phyloP scores from a whole-genome alignment of 2,329 filamentous ascomycete genomes.

The Pyrenophora graminea region DNA sequence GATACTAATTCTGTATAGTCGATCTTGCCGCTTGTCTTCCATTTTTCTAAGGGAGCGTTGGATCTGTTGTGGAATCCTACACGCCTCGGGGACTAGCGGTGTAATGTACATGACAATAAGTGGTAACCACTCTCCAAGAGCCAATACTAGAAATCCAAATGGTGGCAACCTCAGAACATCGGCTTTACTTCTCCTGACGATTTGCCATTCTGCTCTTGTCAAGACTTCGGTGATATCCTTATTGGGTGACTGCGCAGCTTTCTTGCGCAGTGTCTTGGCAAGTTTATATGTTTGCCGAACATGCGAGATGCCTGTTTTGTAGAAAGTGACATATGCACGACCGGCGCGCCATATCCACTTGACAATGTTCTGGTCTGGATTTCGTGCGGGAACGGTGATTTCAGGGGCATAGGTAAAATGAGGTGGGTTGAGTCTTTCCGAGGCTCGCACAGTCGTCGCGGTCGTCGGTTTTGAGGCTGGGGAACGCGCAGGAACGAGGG shows the following conservation, averaged over 20 bases:
- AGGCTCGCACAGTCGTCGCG: slow-evolving; percentile 13
- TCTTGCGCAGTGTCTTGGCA: slow-evolving; percentile 52
- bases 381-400: slow-evolving; percentile 64
- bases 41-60: slow-evolving; percentile 59
- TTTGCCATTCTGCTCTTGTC: slow-evolving; percentile 71
- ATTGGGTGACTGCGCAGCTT: slow-evolving; percentile 9
- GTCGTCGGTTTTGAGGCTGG: slow-evolving; percentile 2
- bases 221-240: slow-evolving; percentile 35
- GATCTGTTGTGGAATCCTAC: slow-evolving; percentile 79
- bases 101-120: slow-evolving; percentile 73
- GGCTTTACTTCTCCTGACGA: slow-evolving; percentile 68
- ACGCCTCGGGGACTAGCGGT: slow-evolving; percentile 77
- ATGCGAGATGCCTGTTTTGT: slow-evolving; percentile 80
- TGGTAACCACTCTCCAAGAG: slow-evolving; percentile 87
- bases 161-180: slow-evolving; percentile 78
- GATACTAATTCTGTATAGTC: slow-evolving; percentile 18
- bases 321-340: slow-evolving; percentile 79
- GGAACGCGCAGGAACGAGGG: slow-evolving; percentile 2
- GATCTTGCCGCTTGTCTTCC: slow-evolving; percentile 47
- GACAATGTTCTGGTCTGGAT: slow-evolving; percentile 51
- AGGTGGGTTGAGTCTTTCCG: slow-evolving; percentile 68
- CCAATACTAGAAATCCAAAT: slow-evolving; percentile 73
- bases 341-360: slow-evolving; percentile 66
- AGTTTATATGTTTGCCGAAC: slow-evolving; percentile 68
- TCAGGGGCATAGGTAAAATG: slow-evolving; percentile 71